Base-by-base conservation (phyloP, 805 yeast genomes). In the Metschnikowia colocasiae region DNA sequence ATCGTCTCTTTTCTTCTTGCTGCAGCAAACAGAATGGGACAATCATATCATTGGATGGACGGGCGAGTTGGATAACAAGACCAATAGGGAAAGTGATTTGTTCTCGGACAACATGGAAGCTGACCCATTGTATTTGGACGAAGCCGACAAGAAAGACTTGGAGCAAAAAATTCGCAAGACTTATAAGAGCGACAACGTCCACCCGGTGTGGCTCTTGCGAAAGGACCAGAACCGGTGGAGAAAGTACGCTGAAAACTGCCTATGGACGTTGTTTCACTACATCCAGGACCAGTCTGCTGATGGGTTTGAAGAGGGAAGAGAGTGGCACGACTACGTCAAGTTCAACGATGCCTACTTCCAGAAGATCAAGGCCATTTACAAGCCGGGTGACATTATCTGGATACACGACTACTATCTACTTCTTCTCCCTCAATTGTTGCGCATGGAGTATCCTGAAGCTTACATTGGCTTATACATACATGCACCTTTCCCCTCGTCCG, bases 241-340 rank as follows among this genome's bases (percentile, higher is more conserved):
- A 55, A 76, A 76, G 55, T 92, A 88, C 61, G 95, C 97, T 1
- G 98, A 92, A 62, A 81, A 85, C 57, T 83, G 84, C 18, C 71
- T 94, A 25, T 94, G 99, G 98, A 97, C 97, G 1, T 85, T 89
- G 2, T 82, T 92, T 67, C 99, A 94, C 62, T 94, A 94, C 68
- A 89, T 94, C 63, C 85, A 88, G 65, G 83, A 84, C 37, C 83
- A 83, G 47, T 79, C 85, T 0, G 76, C 82, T 2, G 85, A 85
- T 61, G 87, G 87, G 4, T 74, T 78, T 26, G 81, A 76, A 32
- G 92, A 87, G 60, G 76, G 81, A 38, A 75, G 79, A 40, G 79
- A 80, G 59, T 90, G 96, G 96, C 78, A 83, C 62, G 95, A 87
- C 61, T 94, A 94, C 62, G 95, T 89, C 41, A 81, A 78, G 59